Evolutionary conservation across 1,284 basidiomycete species (phyloP), one percentile per base, ranked within the genome.

Genomic region (Puccinia horiana): DNA sequence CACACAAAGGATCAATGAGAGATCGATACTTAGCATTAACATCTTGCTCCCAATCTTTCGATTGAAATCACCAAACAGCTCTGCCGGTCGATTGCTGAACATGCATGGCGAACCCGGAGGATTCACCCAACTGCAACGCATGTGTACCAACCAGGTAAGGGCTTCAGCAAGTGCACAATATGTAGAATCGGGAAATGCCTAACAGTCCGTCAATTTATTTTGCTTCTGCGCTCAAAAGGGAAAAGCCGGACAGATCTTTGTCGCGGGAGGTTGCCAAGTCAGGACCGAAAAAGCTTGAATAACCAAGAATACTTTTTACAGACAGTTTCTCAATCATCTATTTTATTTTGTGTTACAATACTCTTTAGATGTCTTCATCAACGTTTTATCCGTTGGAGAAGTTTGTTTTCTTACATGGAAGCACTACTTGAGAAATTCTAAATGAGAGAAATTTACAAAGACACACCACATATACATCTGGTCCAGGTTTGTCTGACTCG

Each of bases 171-270:
- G 58, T 35, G 9, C 26, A 5, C 16, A 35, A 26, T 18, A 26
- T 61, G 29, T n/a, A 26, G 4, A n/a, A 14, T 4, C 16, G 3
- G 58, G 29, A 6, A 6, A 8, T 6, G 6, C 8, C 32, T 26
- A 12, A 61, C 9, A 16, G 1, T 61, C 32, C 32, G n/a, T 35
- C 58, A 26, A 20, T 26, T 26, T 26, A 32, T 8, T 35, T 26
- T 61, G 6, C 1, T 35, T 61, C 16, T 8, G 32, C 29, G 29
- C 58, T 56, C 54, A 56, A 56, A 23, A 61, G 58, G 58, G 58
- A 61, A 5, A 61, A 61, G 58, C 58, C 58, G 58, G 58, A 14
- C 58, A 61, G 29, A 32, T 61, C 26, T 61, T 61, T 61, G 58
- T 61, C 58, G 16, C 4, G 1, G 58, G 58, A 26, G 26, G 29